Percentiles rank a stretch among this genome's conserved stretches.
Evolutionary conservation across 257 asterid species (phyloP).

Genomic region (Nicotiana obtusifolia): DNA sequence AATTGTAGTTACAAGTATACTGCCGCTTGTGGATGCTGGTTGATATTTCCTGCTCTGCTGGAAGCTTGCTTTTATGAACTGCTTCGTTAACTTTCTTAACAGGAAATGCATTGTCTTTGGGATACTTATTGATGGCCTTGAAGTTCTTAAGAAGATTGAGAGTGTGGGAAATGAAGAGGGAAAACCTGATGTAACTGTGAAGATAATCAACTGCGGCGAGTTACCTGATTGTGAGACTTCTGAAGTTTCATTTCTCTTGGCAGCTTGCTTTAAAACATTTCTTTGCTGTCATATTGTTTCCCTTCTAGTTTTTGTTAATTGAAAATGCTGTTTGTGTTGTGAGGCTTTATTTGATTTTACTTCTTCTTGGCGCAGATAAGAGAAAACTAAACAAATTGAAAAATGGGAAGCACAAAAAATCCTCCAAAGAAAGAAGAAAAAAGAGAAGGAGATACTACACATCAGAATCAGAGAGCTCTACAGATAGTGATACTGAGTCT

Average conservation of each 20-base stretch:
- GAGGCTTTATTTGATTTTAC: background rate
- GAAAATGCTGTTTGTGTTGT: conserved; percentile 27
- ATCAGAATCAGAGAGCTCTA: conserved; percentile 80
- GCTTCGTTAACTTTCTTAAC: conserved; percentile 19
- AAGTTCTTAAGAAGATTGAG: conserved; percentile 82
- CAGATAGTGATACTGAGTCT: conserved; percentile 65
- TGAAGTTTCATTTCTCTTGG: conserved; percentile 8
- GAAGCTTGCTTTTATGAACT: background rate
- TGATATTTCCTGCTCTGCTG: background rate
- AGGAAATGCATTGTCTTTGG: conserved; percentile 90
- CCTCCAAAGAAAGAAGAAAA: conserved; percentile 65
- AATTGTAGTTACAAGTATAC: background rate
- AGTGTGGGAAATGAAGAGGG: conserved; percentile 82
- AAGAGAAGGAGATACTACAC: conserved; percentile 65
- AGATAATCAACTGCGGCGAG: conserved; percentile 86
- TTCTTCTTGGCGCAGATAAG: conserved; percentile 23
- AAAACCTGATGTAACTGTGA: conserved; percentile 80
- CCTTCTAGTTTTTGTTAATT: conserved; percentile 9
- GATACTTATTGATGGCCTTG: conserved; percentile 80
- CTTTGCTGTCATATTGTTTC: background rate
- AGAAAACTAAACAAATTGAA: conserved; percentile 37
- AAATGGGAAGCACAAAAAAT: conserved; percentile 75
- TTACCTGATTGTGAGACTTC: conserved; percentile 57
- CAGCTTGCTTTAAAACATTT: background rate
- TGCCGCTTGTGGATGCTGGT: background rate